Percentiles rank a stretch among this genome's conserved stretches.
Conservation (phyloP, 1,284 basidiomycete species). For the Ganoderma lucidum region DNA sequence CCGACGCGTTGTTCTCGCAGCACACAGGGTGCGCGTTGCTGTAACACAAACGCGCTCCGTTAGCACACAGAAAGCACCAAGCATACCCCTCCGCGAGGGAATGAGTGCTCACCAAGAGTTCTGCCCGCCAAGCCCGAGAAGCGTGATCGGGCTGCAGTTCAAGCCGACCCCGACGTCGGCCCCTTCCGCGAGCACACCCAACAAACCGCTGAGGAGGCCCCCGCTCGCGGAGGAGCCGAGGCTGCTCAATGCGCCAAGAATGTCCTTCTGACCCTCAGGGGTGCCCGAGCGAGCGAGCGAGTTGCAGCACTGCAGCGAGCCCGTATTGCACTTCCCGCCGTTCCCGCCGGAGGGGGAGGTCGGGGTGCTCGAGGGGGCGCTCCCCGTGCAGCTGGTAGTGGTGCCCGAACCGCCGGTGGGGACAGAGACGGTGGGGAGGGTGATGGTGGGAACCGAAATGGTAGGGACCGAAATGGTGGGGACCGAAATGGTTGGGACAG, state of each 20-base stretch:
- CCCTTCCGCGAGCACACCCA: slow-evolving; percentile 1
- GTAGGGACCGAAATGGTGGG: background rate
- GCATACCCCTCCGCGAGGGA: background rate
- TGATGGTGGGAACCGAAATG: background rate
- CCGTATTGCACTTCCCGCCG: slow-evolving; percentile 29
- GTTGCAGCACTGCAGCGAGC: slow-evolving; percentile 30
- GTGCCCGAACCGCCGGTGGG: background rate
- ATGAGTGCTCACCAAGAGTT: slow-evolving; percentile 13
- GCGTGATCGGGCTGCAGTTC: slow-evolving; percentile 26
- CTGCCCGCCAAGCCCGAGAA: slow-evolving; percentile 5
- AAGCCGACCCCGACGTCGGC: slow-evolving; percentile 24
- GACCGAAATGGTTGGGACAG: background rate
- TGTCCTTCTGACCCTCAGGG: background rate
- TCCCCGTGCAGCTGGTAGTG: background rate
- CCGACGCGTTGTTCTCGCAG: slow-evolving; percentile 20
- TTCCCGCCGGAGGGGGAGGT: background rate
- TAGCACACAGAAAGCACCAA: background rate
- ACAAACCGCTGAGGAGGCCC: background rate
- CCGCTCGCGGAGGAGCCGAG: background rate
- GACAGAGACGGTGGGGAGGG: background rate
- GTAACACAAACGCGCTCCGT: background rate
- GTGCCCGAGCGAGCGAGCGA: slow-evolving; percentile 20
- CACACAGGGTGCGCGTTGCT: slow-evolving; percentile 24
- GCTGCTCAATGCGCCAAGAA: background rate
- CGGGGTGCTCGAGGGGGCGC: background rate